Evolutionary conservation across 306 rosid genomes (phyloP).

Genomic region (Lathyrus sativus): DNA sequence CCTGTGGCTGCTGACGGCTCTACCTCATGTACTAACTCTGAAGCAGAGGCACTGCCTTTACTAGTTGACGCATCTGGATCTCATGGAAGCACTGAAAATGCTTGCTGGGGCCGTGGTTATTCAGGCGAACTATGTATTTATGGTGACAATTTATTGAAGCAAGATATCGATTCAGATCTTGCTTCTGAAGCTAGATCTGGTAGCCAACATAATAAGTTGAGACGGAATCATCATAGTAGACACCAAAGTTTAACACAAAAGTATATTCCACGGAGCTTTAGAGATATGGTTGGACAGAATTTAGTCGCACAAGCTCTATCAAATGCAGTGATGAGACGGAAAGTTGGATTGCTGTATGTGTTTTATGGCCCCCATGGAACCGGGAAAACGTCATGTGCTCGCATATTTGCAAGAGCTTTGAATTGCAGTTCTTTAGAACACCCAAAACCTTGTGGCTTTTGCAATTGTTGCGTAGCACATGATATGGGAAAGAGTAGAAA

Average conservation of each 20-base stretch:
- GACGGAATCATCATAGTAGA: constrained; percentile 58
- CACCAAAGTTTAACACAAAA: constrained; percentile 89
- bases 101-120: constrained; percentile 78
- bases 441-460: constrained; percentile 90
- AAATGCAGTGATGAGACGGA: constrained; percentile 77
- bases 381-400: constrained; percentile 94
- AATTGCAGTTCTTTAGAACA: constrained; percentile 83
- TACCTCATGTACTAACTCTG: constrained; percentile 65
- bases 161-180: constrained; percentile 79
- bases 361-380: constrained; percentile 99
- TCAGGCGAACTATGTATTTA: constrained; percentile 92
- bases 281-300: constrained; percentile 91
- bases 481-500: constrained; percentile 79
- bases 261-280: constrained; percentile 82
- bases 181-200: constrained; percentile 93
- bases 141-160: constrained; percentile 78
- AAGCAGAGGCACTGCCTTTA: constrained; percentile 83
- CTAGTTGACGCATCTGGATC: constrained; percentile 90
- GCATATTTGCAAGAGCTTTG: constrained; percentile 87
- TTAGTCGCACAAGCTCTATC: constrained; percentile 94
- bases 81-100: constrained; percentile 72
- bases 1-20: constrained; percentile 70
- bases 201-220: constrained; percentile 61
- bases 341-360: constrained; percentile 82
- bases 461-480: constrained; percentile 82